Percentiles rank a stretch among this genome's conserved stretches.
These are phyloP conservation scores for Aureobasidium sp. DNA, from an alignment of 2,329 filamentous ascomycete species.

Conservation along the genomic window DNA sequence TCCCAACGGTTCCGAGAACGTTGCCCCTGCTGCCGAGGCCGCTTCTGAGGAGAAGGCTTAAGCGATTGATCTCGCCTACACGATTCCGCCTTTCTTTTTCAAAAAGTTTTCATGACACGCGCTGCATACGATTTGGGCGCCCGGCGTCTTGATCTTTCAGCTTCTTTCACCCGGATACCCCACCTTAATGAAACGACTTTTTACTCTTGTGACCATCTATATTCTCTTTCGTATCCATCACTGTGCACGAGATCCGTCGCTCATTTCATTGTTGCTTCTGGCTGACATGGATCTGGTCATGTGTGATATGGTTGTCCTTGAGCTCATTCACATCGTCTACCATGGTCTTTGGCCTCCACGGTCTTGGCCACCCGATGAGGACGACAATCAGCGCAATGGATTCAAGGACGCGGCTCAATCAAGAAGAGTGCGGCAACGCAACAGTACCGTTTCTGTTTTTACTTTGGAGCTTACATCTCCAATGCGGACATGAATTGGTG, in stretches of 20 bases:
- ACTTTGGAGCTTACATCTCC: background rate
- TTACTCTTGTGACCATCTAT: slow-evolving; percentile 13
- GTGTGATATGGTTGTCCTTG: background rate
- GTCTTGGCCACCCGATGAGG: background rate
- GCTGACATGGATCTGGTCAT: background rate
- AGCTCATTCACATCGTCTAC: background rate
- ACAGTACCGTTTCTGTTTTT: background rate
- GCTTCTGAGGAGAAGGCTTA: slow-evolving; percentile 17
- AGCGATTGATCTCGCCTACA: background rate
- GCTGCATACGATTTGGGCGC: slow-evolving; percentile 14
- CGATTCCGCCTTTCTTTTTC: slow-evolving; percentile 3
- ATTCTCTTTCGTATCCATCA: background rate
- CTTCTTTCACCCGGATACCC: slow-evolving; percentile 15
- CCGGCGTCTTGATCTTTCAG: slow-evolving; percentile 14
- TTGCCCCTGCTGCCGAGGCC: slow-evolving; percentile 28
- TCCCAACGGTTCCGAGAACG: slow-evolving; percentile 30
- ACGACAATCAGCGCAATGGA: background rate
- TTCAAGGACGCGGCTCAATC: background rate
- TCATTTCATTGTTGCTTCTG: background rate
- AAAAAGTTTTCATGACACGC: slow-evolving; percentile 16
- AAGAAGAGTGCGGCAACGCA: background rate
- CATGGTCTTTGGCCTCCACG: background rate
- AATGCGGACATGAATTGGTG: background rate
- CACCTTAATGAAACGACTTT: slow-evolving; percentile 16
- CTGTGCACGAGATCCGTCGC: background rate